phyloP scores from a whole-genome alignment of 352 stramenopile genomes.

The Achlya hypogyna region DNA sequence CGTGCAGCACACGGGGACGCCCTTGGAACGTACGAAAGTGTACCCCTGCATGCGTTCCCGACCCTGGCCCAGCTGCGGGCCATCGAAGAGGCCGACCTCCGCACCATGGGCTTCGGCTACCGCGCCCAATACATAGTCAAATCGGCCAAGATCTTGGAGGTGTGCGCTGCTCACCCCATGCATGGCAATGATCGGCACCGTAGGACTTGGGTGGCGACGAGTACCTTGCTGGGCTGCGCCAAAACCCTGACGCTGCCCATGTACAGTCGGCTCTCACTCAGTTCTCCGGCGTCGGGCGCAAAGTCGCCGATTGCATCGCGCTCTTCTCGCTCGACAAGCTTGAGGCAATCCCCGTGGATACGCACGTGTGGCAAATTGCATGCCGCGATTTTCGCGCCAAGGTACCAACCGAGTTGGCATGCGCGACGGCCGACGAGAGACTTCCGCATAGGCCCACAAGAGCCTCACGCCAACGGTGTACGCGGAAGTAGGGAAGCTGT shows the following conservation, averaged over 20 bases:
- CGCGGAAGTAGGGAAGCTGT: constrained; percentile 86
- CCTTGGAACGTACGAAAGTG: not conserved
- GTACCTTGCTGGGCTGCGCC: constrained; percentile 2
- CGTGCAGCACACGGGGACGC: constrained; percentile 69
- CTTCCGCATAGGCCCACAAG: constrained; percentile 38
- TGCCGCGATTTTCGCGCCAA: constrained; percentile 60
- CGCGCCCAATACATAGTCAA: constrained; percentile 83
- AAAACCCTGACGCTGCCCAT: not conserved
- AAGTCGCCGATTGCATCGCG: constrained; percentile 96
- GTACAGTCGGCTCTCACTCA: constrained; percentile 32
- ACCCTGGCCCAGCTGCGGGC: constrained; percentile 62
- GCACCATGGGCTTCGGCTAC: constrained; percentile 84
- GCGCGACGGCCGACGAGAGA: not conserved
- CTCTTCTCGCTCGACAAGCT: constrained; percentile 93
- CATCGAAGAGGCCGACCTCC: constrained; percentile 78
- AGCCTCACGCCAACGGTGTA: constrained; percentile 82
- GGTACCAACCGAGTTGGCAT: not conserved
- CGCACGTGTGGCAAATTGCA: constrained; percentile 95
- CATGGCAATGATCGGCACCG: not conserved
- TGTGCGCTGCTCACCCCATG: constrained; percentile 28
- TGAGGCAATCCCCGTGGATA: constrained; percentile 93
- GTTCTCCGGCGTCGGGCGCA: constrained; percentile 83
- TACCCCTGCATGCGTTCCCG: constrained; percentile 78
- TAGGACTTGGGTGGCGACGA: constrained; percentile 4
- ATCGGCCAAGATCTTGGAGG: constrained; percentile 57